Conservation (phyloP, 2,329 filamentous ascomycete genomes). For the Alternaria sp. region DNA sequence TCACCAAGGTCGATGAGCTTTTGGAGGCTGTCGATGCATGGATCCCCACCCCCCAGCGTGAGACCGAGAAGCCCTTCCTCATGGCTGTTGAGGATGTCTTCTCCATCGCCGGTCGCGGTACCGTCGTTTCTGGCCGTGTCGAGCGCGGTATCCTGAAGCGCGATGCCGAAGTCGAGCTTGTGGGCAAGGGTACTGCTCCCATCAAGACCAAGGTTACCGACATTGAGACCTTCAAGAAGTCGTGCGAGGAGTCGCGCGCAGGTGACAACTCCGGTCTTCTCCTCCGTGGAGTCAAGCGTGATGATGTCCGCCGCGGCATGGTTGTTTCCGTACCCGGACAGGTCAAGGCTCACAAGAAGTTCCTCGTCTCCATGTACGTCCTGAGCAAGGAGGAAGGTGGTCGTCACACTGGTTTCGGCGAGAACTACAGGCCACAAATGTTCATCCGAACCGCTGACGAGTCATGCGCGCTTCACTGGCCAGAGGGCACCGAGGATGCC, state of each 20-base stretch:
- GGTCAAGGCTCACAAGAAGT: slow-evolving; percentile 87
- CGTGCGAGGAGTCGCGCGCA: slow-evolving; percentile 92
- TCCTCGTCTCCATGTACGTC: slow-evolving; percentile 95
- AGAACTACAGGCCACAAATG: slow-evolving; percentile 97
- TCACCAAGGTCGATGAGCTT: slow-evolving; percentile 87
- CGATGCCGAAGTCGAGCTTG: slow-evolving; percentile 91
- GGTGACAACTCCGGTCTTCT: slow-evolving; percentile 98
- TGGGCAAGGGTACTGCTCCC: slow-evolving; percentile 80
- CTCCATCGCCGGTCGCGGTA: slow-evolving; percentile 79
- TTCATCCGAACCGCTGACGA: slow-evolving; percentile 90
- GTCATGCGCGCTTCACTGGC: slow-evolving; percentile 80
- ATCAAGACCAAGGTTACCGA: slow-evolving; percentile 99
- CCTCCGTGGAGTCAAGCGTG: slow-evolving; percentile 92
- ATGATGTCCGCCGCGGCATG: slow-evolving; percentile 95
- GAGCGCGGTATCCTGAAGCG: slow-evolving; percentile 94
- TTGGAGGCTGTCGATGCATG: slow-evolving; percentile 88
- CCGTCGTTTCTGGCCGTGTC: slow-evolving; percentile 94
- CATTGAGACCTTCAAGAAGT: slow-evolving; percentile 99
- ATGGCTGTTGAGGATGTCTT: slow-evolving; percentile 86
- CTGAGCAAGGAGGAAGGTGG: slow-evolving; percentile 98
- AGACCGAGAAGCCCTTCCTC: slow-evolving; percentile 97
- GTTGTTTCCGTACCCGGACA: slow-evolving; percentile 83
- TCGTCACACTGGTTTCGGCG: slow-evolving; percentile 91
- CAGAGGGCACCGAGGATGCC: slow-evolving; percentile 78
- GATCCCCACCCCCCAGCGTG: slow-evolving; percentile 95